Evolutionary conservation across 1,139 yeast genomes (phyloP), one percentile per base, ranked within the genome.

Genomic region (Suhomyces yuchorum): DNA sequence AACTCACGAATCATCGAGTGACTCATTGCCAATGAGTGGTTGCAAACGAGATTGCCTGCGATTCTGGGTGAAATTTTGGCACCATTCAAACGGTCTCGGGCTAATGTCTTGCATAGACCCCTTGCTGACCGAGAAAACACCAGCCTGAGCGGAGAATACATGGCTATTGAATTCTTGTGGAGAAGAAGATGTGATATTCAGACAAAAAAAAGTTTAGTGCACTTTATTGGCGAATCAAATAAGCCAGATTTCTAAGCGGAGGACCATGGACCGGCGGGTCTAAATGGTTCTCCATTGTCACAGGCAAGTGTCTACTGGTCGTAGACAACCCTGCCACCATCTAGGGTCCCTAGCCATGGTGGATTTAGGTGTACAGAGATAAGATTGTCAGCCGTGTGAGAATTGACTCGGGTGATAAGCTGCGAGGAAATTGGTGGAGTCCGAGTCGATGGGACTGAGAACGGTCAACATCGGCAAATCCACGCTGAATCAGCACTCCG

Each of bases 371-470:
- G 14, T 19, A 7, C 19, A 12, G 23, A n/a, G 43, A 40, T 40
- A 40, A 40, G 38, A 15, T 11, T n/a, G 24, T 40, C 43, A 40
- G 43, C 43, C 43, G 43, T 40, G 37, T 42, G 44, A 42, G 37
- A 42, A 36, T 34, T 42, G 44, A 42, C 44, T 42, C 44, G 40
- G 44, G 28, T 20, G 44, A 42, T 42, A 42, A 42, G 40, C 30
- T 35, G 38, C 28, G 38, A 35, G 30, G 3, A 26, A 26, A 26
- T 26, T 23, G 26, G 26, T 18, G 14, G 1, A 8, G 37, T 17
- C 37, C 37, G 38, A 35, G 38, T 35, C 38, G 34, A 15, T 12
- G n/a, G 32, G 9, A 3, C 15, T 28, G 32, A n/a, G 4, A 11
- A 28, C 15, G 3, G 15, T 23, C 11, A 26, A 12, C 12, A 26